phyloP scores from a whole-genome alignment of 2,329 filamentous ascomycete species.

The Paracoccidioides lutzii region DNA sequence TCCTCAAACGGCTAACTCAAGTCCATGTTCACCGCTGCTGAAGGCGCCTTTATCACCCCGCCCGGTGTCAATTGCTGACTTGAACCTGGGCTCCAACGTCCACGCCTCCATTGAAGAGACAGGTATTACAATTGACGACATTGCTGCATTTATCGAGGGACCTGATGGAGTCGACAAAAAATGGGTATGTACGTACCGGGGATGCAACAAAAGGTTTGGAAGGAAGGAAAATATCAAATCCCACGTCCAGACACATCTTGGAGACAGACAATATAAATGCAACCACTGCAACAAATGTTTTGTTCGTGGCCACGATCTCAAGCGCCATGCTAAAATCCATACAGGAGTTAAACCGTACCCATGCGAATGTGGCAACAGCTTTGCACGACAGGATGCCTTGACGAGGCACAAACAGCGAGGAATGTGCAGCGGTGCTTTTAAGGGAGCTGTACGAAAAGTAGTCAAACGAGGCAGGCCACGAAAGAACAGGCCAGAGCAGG shows the following conservation, averaged over 20 bases:
- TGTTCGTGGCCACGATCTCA: constrained; percentile 91
- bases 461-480: constrained; percentile 54
- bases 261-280: constrained; percentile 89
- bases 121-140: constrained; percentile 77
- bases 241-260: constrained; percentile 94
- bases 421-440: constrained; percentile 92
- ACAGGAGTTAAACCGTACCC: constrained; percentile 91
- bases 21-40: constrained; percentile 16
- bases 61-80: constrained; percentile 35
- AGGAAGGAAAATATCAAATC: constrained; percentile 98
- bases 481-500: constrained; percentile 49
- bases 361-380: constrained; percentile 87
- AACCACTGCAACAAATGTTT: constrained; percentile 91
- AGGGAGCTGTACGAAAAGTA: constrained; percentile 57
- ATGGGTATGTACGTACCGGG: constrained; percentile 63
- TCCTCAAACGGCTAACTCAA: constrained; percentile 7
- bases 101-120: constrained; percentile 59
- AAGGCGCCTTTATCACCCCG: constrained; percentile 30
- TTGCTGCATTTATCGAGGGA: constrained; percentile 58
- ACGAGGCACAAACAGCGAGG: constrained; percentile 89
- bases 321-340: constrained; percentile 94
- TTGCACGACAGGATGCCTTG: constrained; percentile 87
- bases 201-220: constrained; percentile 83
- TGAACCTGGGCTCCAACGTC: constrained; percentile 41
- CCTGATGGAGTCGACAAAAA: constrained; percentile 62